Conservation (phyloP, 495 filamentous ascomycete genomes). For the Hapsidospora chrysogenum region DNA sequence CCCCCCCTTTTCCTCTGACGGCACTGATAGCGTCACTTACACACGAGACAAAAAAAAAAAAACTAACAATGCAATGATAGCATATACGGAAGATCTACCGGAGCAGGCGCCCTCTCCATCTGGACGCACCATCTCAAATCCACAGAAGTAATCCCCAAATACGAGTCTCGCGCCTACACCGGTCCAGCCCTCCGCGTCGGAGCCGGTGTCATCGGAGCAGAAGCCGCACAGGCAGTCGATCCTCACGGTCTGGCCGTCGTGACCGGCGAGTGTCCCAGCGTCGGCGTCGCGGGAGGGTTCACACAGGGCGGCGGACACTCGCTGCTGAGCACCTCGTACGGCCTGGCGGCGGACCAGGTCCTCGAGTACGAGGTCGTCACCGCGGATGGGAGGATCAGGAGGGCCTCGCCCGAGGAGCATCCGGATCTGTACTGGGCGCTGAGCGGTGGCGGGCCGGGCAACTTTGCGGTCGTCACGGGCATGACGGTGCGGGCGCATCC, state of each 20-base stretch:
- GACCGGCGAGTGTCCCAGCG: conserved; percentile 28
- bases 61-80: no score
- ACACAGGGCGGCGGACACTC: conserved; percentile 45
- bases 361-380: conserved; percentile 43
- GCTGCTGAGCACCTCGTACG: conserved; percentile 29
- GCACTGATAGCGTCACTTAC: no score
- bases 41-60: no score
- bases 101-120: conserved; percentile 34
- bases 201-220: conserved; percentile 32
- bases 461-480: conserved; percentile 32
- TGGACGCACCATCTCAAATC: conserved; percentile 46
- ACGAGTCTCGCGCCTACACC: conserved; percentile 19
- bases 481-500: conserved; percentile 24
- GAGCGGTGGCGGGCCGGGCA: conserved; percentile 37
- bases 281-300: conserved; percentile 32
- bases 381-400: conserved; percentile 22
- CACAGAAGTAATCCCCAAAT: conserved; percentile 19
- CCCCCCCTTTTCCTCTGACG: no score
- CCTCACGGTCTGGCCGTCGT: conserved; percentile 23
- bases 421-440: conserved; percentile 44
- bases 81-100: conserved; percentile 25
- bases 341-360: conserved; percentile 40
- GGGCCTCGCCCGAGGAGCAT: conserved; percentile 25
- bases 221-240: conserved; percentile 25
- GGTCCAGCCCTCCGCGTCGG: conserved; percentile 34